Base-by-base conservation (phyloP, 2,329 filamentous ascomycete species). In the Drechslera avenae region DNA sequence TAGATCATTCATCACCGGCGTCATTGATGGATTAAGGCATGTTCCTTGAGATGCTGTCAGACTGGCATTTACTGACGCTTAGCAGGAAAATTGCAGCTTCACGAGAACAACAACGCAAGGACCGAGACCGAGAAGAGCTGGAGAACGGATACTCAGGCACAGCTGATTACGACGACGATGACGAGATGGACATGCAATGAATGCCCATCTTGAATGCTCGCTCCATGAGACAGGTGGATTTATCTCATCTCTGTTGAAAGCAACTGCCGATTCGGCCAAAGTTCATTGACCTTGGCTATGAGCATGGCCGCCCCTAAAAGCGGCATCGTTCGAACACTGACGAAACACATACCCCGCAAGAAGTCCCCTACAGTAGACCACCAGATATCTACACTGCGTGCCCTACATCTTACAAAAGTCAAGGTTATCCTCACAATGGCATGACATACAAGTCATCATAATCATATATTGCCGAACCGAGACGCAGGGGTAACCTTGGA, bases 21-120 rank as follows among this genome's bases (percentile, higher is more conserved):
- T 97, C 2, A 87, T 97, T 57, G 92, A 97, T 72, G 91, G 90
- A 4, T 80, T 97, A 64, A 79, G 83, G 81, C 82, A 73, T 39
- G 49, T 33, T 12, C 18, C 16, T 17, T 8, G 10, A 8, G 21
- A 2, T 10, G 14, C 7, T 14, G 18, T 21, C 19, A 8, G 13
- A 14, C 3, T 12, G 8, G 4, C 7, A 6, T 14, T 14, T 32
- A 34, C 56, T 64, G 49, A 68, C 14, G 19, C 12, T 5, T 9
- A 46, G 34, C 56, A 84, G 91, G 65, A 92, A 86, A 78, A 84
- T 97, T 43, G 91, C 91, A 8, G 86, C 87, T 2, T 91, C 89
- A 32, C 86, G 86, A 46, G 93, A 97, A 78, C 84, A 87, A 56
- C 84, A 85, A 39, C 82, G 90, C 55, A 81, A 87, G 57, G 91